These are phyloP conservation scores for Lipomyces japonicus DNA, from an alignment of 805 yeast species.

Conservation along the genomic window DNA sequence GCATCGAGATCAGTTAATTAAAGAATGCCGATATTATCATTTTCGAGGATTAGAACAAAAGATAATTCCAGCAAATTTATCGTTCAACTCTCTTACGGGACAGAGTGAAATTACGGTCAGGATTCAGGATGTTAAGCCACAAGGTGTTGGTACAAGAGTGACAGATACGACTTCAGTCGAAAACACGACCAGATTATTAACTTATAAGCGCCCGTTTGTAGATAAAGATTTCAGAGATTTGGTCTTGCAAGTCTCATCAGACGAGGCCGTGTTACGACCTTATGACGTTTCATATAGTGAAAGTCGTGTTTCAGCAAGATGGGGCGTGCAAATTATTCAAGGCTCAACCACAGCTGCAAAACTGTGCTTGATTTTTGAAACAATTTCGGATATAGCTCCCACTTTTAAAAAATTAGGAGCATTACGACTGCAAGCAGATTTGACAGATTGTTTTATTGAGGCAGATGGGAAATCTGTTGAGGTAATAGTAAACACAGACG, in stretches of 20 bases:
- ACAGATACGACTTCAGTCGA: background rate
- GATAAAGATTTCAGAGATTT: conserved; percentile 15
- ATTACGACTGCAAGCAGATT: conserved; percentile 6
- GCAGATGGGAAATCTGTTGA: conserved; percentile 7
- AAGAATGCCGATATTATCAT: conserved; percentile 74
- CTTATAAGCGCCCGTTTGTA: conserved; percentile 26
- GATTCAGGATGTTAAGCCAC: conserved; percentile 44
- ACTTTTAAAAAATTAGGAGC: background rate
- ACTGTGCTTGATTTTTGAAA: conserved; percentile 4
- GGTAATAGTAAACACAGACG: conserved; percentile 4
- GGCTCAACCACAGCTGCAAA: conserved; percentile 5
- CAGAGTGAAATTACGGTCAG: conserved; percentile 56
- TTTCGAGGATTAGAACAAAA: conserved; percentile 71
- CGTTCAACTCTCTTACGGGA: conserved; percentile 49
- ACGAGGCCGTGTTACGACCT: conserved; percentile 12
- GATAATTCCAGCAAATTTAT: conserved; percentile 51
- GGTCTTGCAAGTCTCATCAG: conserved; percentile 11
- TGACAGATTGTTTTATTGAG: conserved; percentile 3
- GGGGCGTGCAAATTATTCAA: conserved; percentile 13
- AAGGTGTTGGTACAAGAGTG: conserved; percentile 12
- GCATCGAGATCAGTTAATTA: conserved; percentile 55
- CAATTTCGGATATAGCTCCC: background rate
- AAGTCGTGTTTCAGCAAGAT: background rate
- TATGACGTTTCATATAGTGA: conserved; percentile 5
- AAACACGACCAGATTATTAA: conserved; percentile 1